These are phyloP conservation scores for Phaeodactylum tricornutum DNA, from an alignment of 108 stramenopile genomes.

Conservation along the genomic window DNA sequence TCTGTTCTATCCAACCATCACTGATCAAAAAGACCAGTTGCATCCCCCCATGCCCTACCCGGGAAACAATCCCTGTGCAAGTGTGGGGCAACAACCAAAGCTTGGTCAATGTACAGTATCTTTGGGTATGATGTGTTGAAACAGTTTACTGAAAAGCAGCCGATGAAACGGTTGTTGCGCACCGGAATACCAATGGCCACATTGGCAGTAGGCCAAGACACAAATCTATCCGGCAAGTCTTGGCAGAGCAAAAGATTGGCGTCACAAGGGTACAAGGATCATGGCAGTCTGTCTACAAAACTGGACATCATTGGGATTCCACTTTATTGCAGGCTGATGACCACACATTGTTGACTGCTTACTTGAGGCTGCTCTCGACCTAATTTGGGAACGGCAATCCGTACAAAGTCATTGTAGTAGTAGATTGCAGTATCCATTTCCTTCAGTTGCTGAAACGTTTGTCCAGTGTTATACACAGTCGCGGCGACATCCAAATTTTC, in stretches of 20 bases:
- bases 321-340: background rate
- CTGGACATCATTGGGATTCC: background rate
- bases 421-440: conserved; percentile 34
- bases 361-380: conserved; percentile 46
- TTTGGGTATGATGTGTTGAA: conserved; percentile 6
- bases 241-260: background rate
- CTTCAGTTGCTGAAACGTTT: conserved; percentile 48
- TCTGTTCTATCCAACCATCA: too few relatives aligned
- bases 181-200: too few relatives aligned
- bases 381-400: conserved; percentile 28
- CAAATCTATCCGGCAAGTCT: background rate
- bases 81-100: conserved; percentile 9
- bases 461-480: conserved; percentile 51
- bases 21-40: too few relatives aligned
- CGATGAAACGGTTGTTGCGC: background rate
- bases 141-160: conserved; percentile 1
- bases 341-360: conserved; percentile 3
- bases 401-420: conserved; percentile 49
- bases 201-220: background rate
- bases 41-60: background rate
- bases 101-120: conserved; percentile 1
- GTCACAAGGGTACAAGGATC: background rate
- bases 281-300: background rate
- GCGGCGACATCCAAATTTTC: conserved; percentile 51
- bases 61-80: conserved; percentile 1